Evolutionary conservation across 2,329 filamentous ascomycete genomes (phyloP).

Genomic region (Ophiostoma ulmi): DNA sequence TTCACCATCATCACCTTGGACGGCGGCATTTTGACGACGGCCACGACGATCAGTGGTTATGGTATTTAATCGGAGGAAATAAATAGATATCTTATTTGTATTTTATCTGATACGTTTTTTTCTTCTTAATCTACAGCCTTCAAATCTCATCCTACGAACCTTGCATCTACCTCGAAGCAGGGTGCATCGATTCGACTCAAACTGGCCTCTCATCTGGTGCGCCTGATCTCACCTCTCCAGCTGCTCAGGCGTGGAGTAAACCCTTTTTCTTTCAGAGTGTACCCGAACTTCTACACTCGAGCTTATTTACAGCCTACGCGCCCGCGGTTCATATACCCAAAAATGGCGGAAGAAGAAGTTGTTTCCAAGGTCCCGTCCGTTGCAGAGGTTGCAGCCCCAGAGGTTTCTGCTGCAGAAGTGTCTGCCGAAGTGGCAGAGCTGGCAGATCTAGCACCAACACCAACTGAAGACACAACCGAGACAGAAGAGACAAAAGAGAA

Average conservation of each 20-base stretch:
- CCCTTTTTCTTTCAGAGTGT: not conserved
- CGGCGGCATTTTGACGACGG: not conserved
- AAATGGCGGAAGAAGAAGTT: not conserved
- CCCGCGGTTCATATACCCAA: not conserved
- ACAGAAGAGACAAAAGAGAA: not conserved
- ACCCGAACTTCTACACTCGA: not conserved
- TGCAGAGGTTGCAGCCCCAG: not conserved
- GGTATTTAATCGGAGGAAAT: not conserved
- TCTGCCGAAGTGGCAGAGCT: not conserved
- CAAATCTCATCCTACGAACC: not conserved
- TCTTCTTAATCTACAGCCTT: too few relatives aligned
- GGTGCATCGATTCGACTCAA: not conserved
- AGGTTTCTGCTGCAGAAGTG: not conserved
- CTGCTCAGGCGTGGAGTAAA: not conserved
- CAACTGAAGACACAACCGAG: not conserved
- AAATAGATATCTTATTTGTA: too few relatives aligned
- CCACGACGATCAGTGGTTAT: not conserved
- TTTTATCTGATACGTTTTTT: not conserved
- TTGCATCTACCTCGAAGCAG: not conserved
- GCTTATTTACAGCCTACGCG: not conserved
- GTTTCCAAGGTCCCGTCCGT: not conserved
- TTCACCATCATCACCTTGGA: not conserved
- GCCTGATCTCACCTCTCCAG: conserved; percentile 4
- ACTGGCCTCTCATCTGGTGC: conserved; percentile 20
- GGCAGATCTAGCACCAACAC: not conserved